Percentiles rank a stretch among this genome's conserved stretches.
These are phyloP conservation scores for Colletotrichum horii DNA, from an alignment of 2,329 filamentous ascomycete species.

Conservation along the genomic window DNA sequence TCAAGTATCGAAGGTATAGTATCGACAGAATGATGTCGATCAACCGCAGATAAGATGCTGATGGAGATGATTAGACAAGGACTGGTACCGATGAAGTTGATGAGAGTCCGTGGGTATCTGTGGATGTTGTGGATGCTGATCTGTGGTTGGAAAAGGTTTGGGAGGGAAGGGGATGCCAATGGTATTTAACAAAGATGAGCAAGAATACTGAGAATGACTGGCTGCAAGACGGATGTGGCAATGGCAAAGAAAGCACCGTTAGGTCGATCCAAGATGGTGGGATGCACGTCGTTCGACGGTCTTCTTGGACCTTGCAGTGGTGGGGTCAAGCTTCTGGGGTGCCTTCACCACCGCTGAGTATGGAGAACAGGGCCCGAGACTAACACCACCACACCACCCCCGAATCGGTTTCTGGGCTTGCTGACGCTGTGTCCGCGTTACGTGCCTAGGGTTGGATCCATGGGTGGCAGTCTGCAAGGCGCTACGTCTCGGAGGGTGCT, in stretches of 20 bases:
- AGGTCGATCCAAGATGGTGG: not conserved
- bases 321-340: not conserved
- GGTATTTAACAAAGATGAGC: conserved; percentile 5
- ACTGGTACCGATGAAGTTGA: not conserved
- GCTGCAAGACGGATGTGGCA: conserved; percentile 2
- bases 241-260: conserved; percentile 15
- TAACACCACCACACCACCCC: not conserved
- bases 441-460: not conserved
- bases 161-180: not conserved
- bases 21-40: not conserved
- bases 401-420: not conserved
- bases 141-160: not conserved
- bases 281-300: not conserved
- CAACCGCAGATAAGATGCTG: not conserved
- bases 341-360: not conserved
- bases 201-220: not conserved
- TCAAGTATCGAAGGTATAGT: not conserved
- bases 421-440: not conserved
- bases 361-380: not conserved
- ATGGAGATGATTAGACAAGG: not conserved
- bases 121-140: not conserved
- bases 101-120: not conserved
- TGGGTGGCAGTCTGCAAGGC: not conserved
- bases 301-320: conserved; percentile 3
- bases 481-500: not conserved